Evolutionary conservation across 108 stramenopile genomes (phyloP).

Genomic region (Skeletonema tropicum): DNA sequence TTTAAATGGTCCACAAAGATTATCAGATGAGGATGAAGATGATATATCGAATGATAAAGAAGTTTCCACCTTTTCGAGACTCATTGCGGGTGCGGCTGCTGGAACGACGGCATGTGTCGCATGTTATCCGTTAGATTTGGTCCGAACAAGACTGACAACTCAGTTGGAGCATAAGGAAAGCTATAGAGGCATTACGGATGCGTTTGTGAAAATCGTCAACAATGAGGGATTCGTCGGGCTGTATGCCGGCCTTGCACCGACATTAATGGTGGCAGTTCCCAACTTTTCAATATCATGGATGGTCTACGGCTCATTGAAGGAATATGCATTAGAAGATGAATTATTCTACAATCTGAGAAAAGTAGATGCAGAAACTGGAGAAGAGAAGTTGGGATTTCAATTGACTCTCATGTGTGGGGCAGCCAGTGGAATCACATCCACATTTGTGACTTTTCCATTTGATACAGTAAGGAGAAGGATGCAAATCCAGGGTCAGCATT

Average conservation of each 20-base stretch:
- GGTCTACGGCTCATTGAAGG: slow-evolving; percentile 70
- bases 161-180: slow-evolving; percentile 81
- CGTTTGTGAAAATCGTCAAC: slow-evolving; percentile 79
- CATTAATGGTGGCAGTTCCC: slow-evolving; percentile 87
- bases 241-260: slow-evolving; percentile 86
- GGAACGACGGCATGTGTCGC: slow-evolving; percentile 84
- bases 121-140: slow-evolving; percentile 94
- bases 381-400: slow-evolving; percentile 72
- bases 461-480: slow-evolving; percentile 90
- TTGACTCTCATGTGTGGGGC: slow-evolving; percentile 86
- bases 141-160: slow-evolving; percentile 91
- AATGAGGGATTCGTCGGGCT: slow-evolving; percentile 80
- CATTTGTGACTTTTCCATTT: slow-evolving; percentile 87
- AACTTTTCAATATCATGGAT: slow-evolving; percentile 91
- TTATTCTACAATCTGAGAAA: slow-evolving; percentile 87
- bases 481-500: slow-evolving; percentile 91
- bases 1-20: slow-evolving; percentile 55
- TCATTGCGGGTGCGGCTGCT: slow-evolving; percentile 85
- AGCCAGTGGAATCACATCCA: slow-evolving; percentile 74
- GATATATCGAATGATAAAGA: slow-evolving; percentile 26
- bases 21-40: slow-evolving; percentile 56
- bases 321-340: slow-evolving; percentile 80
- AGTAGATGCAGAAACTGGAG: slow-evolving; percentile 80
- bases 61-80: slow-evolving; percentile 61
- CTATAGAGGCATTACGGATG: slow-evolving; percentile 87